A percentile compares a stretch with the other conserved stretches of the same genome.
Evolutionary conservation across 495 filamentous ascomycete species (phyloP).

Genomic region (Podospora pseudocomata): DNA sequence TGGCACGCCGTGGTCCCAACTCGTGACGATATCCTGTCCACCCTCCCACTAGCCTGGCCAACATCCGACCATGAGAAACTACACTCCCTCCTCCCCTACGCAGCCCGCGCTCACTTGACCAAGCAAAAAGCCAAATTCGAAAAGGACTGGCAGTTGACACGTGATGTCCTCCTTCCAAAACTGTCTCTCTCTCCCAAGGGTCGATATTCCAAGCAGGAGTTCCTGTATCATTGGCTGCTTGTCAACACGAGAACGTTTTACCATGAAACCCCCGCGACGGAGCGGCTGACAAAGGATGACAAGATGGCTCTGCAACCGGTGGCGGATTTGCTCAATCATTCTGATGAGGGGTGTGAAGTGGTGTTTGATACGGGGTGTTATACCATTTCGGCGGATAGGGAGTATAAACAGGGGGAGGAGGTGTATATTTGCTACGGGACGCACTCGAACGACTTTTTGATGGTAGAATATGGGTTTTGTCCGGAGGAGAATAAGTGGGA

Average conservation of each 20-base stretch:
- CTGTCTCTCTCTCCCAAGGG: constrained; percentile 6
- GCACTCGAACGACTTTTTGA: constrained; percentile 77
- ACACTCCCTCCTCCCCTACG: constrained; percentile 46
- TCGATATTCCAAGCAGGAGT: constrained; percentile 45
- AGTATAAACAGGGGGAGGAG: constrained; percentile 65
- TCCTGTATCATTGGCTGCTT: constrained; percentile 71
- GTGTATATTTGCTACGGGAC: constrained; percentile 75
- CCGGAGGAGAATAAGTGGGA: constrained; percentile 66
- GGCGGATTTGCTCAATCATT: constrained; percentile 81
- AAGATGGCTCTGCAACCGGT: constrained; percentile 80
- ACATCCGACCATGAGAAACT: constrained; percentile 30
- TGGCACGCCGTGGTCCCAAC: constrained; percentile 73
- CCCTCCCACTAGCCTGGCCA: constrained; percentile 68
- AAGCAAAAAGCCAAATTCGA: constrained; percentile 61
- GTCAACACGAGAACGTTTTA: constrained; percentile 85
- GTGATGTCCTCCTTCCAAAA: neutral
- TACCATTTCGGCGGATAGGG: constrained; percentile 52
- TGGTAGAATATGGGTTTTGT: constrained; percentile 82
- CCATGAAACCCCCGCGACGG: constrained; percentile 49
- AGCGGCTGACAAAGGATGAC: constrained; percentile 55
- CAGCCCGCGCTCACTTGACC: constrained; percentile 48
- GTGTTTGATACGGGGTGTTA: constrained; percentile 57
- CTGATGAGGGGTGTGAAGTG: constrained; percentile 61
- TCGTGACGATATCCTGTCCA: constrained; percentile 52
- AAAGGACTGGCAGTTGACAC: constrained; percentile 57